These are phyloP conservation scores for Pyrenochaeta sp. DNA, from an alignment of 2,329 filamentous ascomycete species.

Conservation along the genomic window DNA sequence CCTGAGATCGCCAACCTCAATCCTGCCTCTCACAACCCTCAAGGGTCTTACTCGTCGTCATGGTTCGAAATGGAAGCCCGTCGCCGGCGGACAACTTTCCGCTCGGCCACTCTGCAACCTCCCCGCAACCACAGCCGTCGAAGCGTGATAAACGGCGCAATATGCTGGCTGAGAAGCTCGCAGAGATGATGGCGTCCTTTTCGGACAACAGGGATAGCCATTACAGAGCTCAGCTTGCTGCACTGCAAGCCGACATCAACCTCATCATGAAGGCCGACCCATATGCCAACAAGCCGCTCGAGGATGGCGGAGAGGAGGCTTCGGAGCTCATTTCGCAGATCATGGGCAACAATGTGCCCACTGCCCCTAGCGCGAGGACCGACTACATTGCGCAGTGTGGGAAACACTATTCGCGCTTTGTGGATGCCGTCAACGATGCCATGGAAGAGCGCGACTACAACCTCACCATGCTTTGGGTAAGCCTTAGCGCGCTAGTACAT, in stretches of 20 bases:
- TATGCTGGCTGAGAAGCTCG: slow-evolving; percentile 80
- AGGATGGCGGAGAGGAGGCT: slow-evolving; percentile 71
- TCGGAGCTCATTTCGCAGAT: slow-evolving; percentile 63
- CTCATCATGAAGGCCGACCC: slow-evolving; percentile 86
- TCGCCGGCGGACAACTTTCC: slow-evolving; percentile 48
- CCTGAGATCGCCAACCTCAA: neutral
- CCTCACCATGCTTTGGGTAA: slow-evolving; percentile 81
- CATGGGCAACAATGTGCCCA: slow-evolving; percentile 51
- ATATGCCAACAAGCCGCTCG: slow-evolving; percentile 75
- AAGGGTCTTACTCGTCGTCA: slow-evolving; percentile 21
- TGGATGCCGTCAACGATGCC: slow-evolving; percentile 84
- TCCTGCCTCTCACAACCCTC: slow-evolving; percentile 1
- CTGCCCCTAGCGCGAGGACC: slow-evolving; percentile 67
- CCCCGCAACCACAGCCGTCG: slow-evolving; percentile 64
- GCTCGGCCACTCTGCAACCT: slow-evolving; percentile 49
- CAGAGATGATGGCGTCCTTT: slow-evolving; percentile 79
- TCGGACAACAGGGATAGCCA: slow-evolving; percentile 80
- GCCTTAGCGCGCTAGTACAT: slow-evolving; percentile 30
- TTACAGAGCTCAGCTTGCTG: slow-evolving; percentile 88
- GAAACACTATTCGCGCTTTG: slow-evolving; percentile 83
- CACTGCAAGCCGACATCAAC: slow-evolving; percentile 89
- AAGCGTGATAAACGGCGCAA: slow-evolving; percentile 93
- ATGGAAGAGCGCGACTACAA: slow-evolving; percentile 88
- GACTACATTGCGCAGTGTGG: slow-evolving; percentile 73
- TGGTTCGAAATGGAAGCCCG: slow-evolving; percentile 51